Conservation (phyloP, 2,329 filamentous ascomycete species). For the Ophiostoma novo-ulmi region DNA sequence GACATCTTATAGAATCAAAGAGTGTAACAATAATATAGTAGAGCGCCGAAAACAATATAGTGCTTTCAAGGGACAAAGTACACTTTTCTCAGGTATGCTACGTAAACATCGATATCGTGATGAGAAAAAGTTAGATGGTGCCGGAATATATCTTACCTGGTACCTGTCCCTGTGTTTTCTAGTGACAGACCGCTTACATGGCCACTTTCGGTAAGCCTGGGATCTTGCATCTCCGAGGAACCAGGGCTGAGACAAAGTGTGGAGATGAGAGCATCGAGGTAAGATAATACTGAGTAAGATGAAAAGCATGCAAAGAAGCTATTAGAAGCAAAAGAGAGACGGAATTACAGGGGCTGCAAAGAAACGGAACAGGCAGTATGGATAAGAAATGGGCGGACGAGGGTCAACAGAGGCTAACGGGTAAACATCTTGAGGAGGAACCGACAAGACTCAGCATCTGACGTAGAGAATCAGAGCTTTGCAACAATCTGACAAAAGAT, state of each 20-base stretch:
- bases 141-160: neutral
- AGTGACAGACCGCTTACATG: conserved; percentile 9
- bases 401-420: neutral
- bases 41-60: too few relatives aligned
- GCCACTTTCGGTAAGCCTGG: neutral
- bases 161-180: too few relatives aligned
- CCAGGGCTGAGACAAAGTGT: conserved; percentile 11
- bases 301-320: neutral
- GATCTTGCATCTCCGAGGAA: conserved; percentile 20
- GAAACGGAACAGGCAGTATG: neutral
- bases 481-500: neutral
- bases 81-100: too few relatives aligned
- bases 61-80: too few relatives aligned
- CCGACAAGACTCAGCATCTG: too few relatives aligned
- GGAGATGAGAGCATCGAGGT: neutral
- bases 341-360: neutral
- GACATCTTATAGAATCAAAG: too few relatives aligned
- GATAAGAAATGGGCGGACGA: neutral
- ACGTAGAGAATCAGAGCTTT: neutral
- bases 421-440: neutral
- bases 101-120: neutral
- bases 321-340: neutral
- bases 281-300: neutral
- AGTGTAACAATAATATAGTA: too few relatives aligned
- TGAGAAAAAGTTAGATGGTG: neutral